These are phyloP conservation scores for Thalassiosira livingstoniorum DNA, from an alignment of 352 stramenopile genomes.

Conservation along the genomic window DNA sequence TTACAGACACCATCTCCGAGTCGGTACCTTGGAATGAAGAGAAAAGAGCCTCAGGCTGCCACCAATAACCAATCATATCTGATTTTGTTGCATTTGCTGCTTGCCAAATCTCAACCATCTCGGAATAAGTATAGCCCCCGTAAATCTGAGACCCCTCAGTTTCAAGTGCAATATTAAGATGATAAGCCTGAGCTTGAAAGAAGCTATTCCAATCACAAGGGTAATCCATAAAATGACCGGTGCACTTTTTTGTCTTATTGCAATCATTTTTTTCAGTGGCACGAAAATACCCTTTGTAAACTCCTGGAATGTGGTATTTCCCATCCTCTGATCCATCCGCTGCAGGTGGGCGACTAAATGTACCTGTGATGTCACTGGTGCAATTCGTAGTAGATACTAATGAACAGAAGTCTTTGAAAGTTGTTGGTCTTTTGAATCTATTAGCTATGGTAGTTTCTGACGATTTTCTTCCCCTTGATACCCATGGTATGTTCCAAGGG, in stretches of 20 bases:
- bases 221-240: slow-evolving; percentile 16
- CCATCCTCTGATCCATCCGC: not conserved
- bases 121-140: slow-evolving; percentile 11
- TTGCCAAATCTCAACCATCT: slow-evolving; percentile 11
- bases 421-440: slow-evolving; percentile 4
- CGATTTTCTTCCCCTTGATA: not conserved
- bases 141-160: not conserved
- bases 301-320: not conserved
- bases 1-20: slow-evolving; percentile 4
- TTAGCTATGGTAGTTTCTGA: not conserved
- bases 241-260: slow-evolving; percentile 16
- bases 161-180: slow-evolving; percentile 31
- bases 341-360: not conserved
- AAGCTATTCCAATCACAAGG: slow-evolving; percentile 27
- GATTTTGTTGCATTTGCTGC: slow-evolving; percentile 33
- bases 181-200: not conserved
- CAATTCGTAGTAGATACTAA: slow-evolving; percentile 8
- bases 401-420: slow-evolving; percentile 5
- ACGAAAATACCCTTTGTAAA: slow-evolving; percentile 10
- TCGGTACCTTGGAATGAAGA: not conserved
- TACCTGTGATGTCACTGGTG: not conserved
- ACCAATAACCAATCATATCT: slow-evolving; percentile 8
- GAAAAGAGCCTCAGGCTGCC: slow-evolving; percentile 2
- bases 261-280: slow-evolving; percentile 28
- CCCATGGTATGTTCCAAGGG: too few species aligned